phyloP scores from a whole-genome alignment of 2,329 filamentous ascomycete genomes.

The Colletotrichum somersetense region DNA sequence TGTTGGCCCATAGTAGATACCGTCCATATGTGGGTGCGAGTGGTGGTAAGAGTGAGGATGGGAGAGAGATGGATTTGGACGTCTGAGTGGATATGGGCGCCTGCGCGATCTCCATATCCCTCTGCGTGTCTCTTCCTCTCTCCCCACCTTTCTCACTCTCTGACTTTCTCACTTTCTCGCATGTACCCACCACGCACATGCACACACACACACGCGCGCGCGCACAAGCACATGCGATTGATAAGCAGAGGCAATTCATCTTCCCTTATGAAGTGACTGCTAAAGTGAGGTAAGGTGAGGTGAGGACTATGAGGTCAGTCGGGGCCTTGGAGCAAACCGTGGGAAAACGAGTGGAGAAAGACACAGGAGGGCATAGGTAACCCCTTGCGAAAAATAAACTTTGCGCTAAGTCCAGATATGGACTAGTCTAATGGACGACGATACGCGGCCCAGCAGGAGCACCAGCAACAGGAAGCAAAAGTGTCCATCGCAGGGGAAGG shows the following conservation, averaged over 20 bases:
- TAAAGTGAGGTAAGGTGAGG: constrained; percentile 14
- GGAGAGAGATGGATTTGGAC: neutral
- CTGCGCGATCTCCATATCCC: neutral
- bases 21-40: constrained; percentile 10
- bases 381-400: constrained; percentile 34
- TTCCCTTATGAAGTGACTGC: neutral
- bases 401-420: constrained; percentile 13
- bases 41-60: neutral
- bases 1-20: constrained; percentile 3
- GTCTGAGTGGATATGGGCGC: constrained; percentile 11
- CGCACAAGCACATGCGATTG: neutral
- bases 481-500: neutral
- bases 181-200: neutral
- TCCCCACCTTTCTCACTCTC: neutral
- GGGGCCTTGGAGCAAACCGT: constrained; percentile 9
- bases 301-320: constrained; percentile 14
- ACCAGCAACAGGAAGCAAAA: constrained; percentile 4
- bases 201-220: neutral
- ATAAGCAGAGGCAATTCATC: constrained; percentile 9
- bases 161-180: neutral
- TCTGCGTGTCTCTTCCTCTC: neutral
- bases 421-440: constrained; percentile 15
- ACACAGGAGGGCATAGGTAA: neutral
- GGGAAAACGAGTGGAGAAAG: constrained; percentile 29
- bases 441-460: constrained; percentile 37